Conservation (phyloP, 768 basidiomycete species). For the Lyophyllum decastes region DNA sequence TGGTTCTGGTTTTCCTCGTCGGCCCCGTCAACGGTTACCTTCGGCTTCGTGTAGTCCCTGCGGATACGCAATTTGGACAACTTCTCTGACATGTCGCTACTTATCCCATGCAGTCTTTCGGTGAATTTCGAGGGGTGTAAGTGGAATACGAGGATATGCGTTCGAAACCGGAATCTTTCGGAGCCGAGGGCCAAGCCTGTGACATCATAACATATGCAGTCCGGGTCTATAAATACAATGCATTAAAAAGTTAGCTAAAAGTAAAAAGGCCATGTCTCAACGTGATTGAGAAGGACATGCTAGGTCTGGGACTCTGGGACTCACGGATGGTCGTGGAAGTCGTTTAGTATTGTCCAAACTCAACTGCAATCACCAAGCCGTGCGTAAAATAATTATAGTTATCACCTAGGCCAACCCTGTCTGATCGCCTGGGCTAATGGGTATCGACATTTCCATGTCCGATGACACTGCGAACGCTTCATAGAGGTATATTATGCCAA, state of each 20-base stretch:
- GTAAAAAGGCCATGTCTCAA: background rate
- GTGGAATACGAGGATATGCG: background rate
- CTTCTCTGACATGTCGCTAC: background rate
- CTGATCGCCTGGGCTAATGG: constrained; percentile 21
- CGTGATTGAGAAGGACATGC: background rate
- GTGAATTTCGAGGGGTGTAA: background rate
- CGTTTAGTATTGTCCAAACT: background rate
- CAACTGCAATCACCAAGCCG: background rate
- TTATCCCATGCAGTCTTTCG: background rate
- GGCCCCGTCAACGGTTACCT: background rate
- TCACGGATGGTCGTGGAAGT: background rate
- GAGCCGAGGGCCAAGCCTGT: background rate
- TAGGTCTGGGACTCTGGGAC: too few species aligned
- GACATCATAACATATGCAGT: background rate
- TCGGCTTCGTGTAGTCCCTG: background rate
- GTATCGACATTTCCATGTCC: constrained; percentile 37
- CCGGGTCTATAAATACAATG: background rate
- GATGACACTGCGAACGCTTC: constrained; percentile 49
- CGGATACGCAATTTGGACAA: background rate
- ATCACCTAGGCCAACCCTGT: background rate
- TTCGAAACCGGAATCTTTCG: too few species aligned
- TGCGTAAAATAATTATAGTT: background rate
- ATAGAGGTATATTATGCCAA: constrained; percentile 77
- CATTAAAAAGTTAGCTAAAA: background rate
- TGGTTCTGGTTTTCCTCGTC: background rate